A percentile compares a stretch with the other conserved stretches of the same genome.
These are phyloP conservation scores for Botrytis porri DNA, from an alignment of 2,329 filamentous ascomycete genomes.

Conservation along the genomic window DNA sequence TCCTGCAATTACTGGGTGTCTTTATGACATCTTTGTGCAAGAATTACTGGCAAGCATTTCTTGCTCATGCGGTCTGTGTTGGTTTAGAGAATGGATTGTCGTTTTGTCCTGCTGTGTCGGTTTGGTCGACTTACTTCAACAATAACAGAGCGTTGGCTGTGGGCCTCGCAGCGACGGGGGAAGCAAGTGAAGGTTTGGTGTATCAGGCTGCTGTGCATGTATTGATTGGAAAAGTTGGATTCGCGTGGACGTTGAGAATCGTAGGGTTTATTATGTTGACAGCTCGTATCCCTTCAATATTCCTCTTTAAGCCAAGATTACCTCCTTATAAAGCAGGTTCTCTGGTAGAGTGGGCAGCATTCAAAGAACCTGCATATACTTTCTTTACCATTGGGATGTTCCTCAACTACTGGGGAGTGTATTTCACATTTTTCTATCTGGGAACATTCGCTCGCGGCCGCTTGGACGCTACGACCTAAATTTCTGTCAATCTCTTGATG, in stretches of 20 bases:
- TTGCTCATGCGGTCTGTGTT: conserved; percentile 33
- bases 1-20: conserved; percentile 19
- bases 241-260: conserved; percentile 31
- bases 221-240: conserved; percentile 35
- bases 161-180: conserved; percentile 33
- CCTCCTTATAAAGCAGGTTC: not conserved
- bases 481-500: not conserved
- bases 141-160: conserved; percentile 25
- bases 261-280: conserved; percentile 20
- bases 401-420: not conserved
- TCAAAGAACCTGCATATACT: not conserved
- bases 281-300: not conserved
- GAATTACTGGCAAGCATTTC: conserved; percentile 38
- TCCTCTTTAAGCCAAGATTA: not conserved
- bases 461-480: not conserved
- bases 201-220: conserved; percentile 39
- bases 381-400: not conserved
- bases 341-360: not conserved
- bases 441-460: not conserved
- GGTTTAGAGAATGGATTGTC: conserved; percentile 30
- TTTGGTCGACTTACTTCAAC: conserved; percentile 21
- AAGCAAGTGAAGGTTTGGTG: conserved; percentile 38
- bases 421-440: not conserved
- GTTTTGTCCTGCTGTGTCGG: conserved; percentile 30
- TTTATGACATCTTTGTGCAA: conserved; percentile 37